phyloP scores from a whole-genome alignment of 345 rosid species.

The Abelmoschus esculentus region DNA sequence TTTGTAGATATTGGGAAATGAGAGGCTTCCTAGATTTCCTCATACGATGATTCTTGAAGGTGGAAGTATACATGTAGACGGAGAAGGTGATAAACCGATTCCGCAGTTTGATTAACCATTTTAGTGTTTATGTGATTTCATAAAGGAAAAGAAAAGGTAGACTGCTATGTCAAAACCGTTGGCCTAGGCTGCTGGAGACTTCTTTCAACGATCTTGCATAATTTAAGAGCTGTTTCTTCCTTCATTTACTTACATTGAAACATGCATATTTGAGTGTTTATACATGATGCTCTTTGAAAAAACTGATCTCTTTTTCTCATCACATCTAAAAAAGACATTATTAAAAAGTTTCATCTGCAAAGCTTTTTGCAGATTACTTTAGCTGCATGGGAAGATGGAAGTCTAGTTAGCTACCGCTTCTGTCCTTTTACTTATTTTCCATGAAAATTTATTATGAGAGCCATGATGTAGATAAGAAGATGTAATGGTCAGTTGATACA shows the following conservation, averaged over 20 bases:
- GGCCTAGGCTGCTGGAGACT: background rate
- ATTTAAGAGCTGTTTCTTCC: background rate
- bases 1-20: conserved; percentile 57
- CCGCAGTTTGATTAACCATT: background rate
- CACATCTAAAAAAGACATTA: background rate
- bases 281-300: background rate
- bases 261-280: background rate
- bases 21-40: conserved; percentile 65
- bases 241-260: background rate
- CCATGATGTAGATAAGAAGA: background rate
- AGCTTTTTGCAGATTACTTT: background rate
- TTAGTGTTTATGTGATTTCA: background rate
- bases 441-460: background rate
- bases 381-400: background rate
- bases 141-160: background rate
- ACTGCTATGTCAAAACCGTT: background rate
- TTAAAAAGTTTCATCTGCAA: background rate
- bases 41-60: conserved; percentile 87
- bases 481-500: background rate
- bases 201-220: background rate
- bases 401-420: too few relatives aligned
- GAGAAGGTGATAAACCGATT: conserved; percentile 55
- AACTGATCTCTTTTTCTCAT: background rate
- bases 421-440: too few relatives aligned
- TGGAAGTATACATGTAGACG: conserved; percentile 98